Evolutionary conservation across 768 basidiomycete species (phyloP), one percentile per base, ranked within the genome.

Genomic region (Phaffia australis): DNA sequence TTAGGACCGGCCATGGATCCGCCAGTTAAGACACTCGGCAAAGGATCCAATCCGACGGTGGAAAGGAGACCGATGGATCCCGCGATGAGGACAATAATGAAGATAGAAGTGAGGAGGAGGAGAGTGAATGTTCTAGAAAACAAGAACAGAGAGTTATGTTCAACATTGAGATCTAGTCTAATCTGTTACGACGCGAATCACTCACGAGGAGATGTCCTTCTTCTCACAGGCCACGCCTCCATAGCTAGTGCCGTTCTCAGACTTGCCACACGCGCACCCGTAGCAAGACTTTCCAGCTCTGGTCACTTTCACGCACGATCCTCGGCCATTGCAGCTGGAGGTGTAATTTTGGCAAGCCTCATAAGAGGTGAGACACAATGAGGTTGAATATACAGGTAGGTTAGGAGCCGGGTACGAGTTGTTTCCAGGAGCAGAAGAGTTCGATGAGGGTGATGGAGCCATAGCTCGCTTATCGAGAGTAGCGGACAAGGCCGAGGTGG

Each of bases 181-280:
- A 47, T 46, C 19, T 6, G n/a, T 11, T 19, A 49, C n/a, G 1
- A 46, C 54, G 25, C 1, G 35, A 29, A 6, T 32, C 48, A 49
- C 87, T 69, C 72, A 88, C 88, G 83, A 83, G 79, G 87, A 89
- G 57, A 90, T 77, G 72, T 91, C 89, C 76, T 83, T 84, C 70
- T 84, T 81, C 79, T 89, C 84, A 70, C 89, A 91, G 69, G 79
- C 82, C 61, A 81, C 80, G 5, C 89, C 89, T 0, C 81, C 88
- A 88, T 89, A 91, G 42, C 75, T 76, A 69, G 84, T 81, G 74
- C 83, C 80, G n/a, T 83, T 81, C 29, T 79, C 75, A 14, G 80
- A 80, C 30, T 76, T 78, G 0, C 69, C 62, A 69, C 81, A 83
- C 3, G 76, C 73, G 68, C 83, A 83, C 42, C 83, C 79, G 64